Evolutionary conservation across 805 yeast species (phyloP).

Genomic region (Starmera dryadoides): DNA sequence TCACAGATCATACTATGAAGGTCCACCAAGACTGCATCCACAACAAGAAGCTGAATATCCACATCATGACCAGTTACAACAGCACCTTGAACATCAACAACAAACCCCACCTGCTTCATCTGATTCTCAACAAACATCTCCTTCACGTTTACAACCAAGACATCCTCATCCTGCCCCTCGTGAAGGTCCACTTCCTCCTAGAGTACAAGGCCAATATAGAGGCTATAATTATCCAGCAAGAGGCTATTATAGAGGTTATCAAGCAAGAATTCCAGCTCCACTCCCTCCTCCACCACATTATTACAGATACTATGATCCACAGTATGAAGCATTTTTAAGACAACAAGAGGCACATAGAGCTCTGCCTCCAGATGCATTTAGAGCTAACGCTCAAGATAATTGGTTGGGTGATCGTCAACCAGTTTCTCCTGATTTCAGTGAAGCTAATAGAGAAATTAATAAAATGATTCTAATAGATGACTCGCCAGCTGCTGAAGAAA

Average conservation of each 20-base stretch:
- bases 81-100: no score
- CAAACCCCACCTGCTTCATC: no score
- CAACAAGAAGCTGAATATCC: not conserved
- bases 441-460: no score
- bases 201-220: no score
- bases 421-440: no score
- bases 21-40: not conserved
- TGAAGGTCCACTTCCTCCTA: not conserved
- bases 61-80: not conserved
- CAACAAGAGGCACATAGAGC: not conserved
- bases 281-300: not conserved
- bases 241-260: not conserved
- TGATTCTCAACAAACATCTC: no score
- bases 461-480: no score
- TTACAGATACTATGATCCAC: no score
- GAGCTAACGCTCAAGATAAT: not conserved
- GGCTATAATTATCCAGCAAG: no score
- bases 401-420: not conserved
- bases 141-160: no score
- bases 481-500: no score
- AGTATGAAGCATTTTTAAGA: no score
- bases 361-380: constrained; percentile 1
- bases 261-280: not conserved
- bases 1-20: not conserved
- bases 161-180: not conserved